Base-by-base conservation (phyloP, 495 filamentous ascomycete species). In the Coniosporium apollinis region DNA sequence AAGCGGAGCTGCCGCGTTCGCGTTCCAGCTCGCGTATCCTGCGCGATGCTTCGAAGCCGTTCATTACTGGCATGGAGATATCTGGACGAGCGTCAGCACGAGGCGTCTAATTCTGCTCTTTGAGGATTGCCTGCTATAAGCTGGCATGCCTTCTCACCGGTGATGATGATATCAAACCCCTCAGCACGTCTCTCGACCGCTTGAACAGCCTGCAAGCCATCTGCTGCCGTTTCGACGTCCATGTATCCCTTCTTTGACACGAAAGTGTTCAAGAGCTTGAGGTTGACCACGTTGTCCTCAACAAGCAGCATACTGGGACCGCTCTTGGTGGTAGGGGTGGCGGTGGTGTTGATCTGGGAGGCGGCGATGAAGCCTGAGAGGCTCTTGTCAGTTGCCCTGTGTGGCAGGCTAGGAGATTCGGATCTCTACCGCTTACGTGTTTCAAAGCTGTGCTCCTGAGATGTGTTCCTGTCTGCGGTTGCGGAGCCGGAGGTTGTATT, bases 51-150 rank as follows among this genome's bases (percentile, higher is more conserved):
- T 34, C 41, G 22, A 49, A 34, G 30, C 49, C 49, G 30, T 49
- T 38, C 46, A 52, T 46, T 1, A 52, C 39, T 5, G 49, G 49
- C 49, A 52, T 52, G 6, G 45, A 46, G 3, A 51, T 51, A 29
- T 47, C 44, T 28, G 17, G 5, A n/a, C n/a, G n/a, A n/a, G n/a
- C n/a, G n/a, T n/a, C n/a, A n/a, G n/a, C n/a, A n/a, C n/a, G n/a
- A n/a, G n/a, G n/a, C n/a, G n/a, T n/a, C n/a, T n/a, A n/a, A n/a
- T n/a, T n/a, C n/a, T n/a, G n/a, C n/a, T n/a, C n/a, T n/a, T n/a
- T n/a, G n/a, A n/a, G n/a, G n/a, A n/a, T n/a, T n/a, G n/a, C n/a
- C n/a, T n/a, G n/a, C n/a, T n/a, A n/a, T n/a, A n/a, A n/a, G n/a
- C n/a, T n/a, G n/a, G n/a, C n/a, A n/a, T n/a, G n/a, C n/a, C n/a